These are phyloP conservation scores for Pueraria montana DNA, from an alignment of 306 rosid genomes.

Conservation along the genomic window DNA sequence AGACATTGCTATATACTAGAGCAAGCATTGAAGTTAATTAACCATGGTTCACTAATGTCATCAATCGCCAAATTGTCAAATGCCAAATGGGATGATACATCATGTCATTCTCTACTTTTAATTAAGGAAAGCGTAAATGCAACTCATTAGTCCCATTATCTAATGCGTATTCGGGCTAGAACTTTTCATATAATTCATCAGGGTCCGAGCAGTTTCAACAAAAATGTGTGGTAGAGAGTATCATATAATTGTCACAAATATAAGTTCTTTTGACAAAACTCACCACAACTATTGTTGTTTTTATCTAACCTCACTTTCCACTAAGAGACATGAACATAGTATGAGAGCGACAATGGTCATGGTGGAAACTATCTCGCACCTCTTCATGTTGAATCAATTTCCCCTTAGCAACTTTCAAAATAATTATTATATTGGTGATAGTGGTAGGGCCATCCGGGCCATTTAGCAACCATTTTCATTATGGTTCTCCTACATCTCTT, in stretches of 20 bases:
- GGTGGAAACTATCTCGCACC: not conserved
- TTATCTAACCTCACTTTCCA: not conserved
- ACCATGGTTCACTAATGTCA: not conserved
- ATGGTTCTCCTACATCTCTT: not conserved
- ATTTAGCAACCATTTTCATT: not conserved
- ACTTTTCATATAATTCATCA: too few relatives aligned
- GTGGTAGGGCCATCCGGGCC: constrained; percentile 29
- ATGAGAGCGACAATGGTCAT: not conserved
- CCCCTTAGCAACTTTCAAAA: not conserved
- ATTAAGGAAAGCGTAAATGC: not conserved
- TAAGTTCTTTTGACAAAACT: too few relatives aligned
- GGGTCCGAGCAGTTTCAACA: not conserved
- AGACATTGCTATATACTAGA: too few relatives aligned
- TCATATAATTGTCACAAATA: not conserved
- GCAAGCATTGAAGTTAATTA: too few relatives aligned
- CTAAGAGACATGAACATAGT: not conserved
- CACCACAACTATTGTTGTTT: too few relatives aligned
- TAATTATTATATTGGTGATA: not conserved
- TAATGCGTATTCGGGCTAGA: too few relatives aligned
- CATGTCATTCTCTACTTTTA: not conserved
- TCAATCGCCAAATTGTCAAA: not conserved
- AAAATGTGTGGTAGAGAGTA: not conserved
- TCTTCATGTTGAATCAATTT: not conserved
- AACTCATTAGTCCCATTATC: too few relatives aligned
- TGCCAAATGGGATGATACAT: not conserved